Conservation (phyloP, 805 yeast species). For the Kregervanrija pseudodelftensis region DNA sequence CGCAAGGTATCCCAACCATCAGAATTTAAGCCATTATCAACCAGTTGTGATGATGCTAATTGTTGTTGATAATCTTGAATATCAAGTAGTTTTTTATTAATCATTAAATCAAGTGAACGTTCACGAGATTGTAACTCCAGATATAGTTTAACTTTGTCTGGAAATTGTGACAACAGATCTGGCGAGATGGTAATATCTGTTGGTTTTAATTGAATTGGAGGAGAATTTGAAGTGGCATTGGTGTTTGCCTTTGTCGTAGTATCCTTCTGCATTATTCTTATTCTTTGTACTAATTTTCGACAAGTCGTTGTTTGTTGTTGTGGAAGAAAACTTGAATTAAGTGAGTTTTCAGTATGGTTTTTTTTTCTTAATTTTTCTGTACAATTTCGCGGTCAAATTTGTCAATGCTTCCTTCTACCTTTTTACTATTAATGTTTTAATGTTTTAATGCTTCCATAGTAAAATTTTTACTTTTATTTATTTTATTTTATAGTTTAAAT, state of each 20-base stretch:
- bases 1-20: constrained; percentile 50
- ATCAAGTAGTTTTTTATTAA: constrained; percentile 78
- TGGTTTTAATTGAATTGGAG: constrained; percentile 27
- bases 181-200: constrained; percentile 29
- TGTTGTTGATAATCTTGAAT: constrained; percentile 59
- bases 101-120: constrained; percentile 67
- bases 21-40: constrained; percentile 35
- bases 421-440: not conserved
- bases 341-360: too few relatives aligned
- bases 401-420: not conserved
- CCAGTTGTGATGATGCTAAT: constrained; percentile 24
- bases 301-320: too few relatives aligned
- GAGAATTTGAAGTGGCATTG: not conserved
- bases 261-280: not conserved
- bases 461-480: not conserved
- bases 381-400: too few relatives aligned
- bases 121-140: constrained; percentile 76
- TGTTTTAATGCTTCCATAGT: not conserved
- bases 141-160: constrained; percentile 55
- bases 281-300: too few relatives aligned
- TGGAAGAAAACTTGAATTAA: too few relatives aligned
- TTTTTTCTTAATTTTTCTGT: too few relatives aligned
- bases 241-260: constrained; percentile 5
- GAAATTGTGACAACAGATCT: constrained; percentile 24
- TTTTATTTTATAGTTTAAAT: not conserved